These are phyloP conservation scores for Fraxinus baroniana DNA, from an alignment of 305 asterid species.

Conservation along the genomic window DNA sequence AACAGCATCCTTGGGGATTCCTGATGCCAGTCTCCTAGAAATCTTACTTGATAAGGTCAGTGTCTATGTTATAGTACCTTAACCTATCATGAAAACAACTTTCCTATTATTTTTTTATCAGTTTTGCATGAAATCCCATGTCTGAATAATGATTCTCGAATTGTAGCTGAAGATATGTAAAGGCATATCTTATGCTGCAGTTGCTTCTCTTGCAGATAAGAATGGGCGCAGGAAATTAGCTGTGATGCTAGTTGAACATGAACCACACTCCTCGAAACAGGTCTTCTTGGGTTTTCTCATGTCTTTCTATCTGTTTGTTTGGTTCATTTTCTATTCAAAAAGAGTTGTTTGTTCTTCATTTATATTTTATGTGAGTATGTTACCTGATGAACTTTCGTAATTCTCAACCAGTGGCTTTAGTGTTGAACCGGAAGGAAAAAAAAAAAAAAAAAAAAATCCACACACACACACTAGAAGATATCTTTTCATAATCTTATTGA, in stretches of 20 bases:
- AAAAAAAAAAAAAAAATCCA: no score
- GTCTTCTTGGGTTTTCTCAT: constrained; percentile 31
- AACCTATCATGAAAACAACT: background rate
- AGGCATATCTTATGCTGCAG: constrained; percentile 97
- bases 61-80: constrained; percentile 7
- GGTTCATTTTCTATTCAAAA: background rate
- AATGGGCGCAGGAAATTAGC: constrained; percentile 93
- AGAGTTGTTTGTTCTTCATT: constrained; percentile 6
- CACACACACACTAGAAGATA: background rate
- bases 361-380: constrained; percentile 4
- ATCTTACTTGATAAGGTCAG: constrained; percentile 81
- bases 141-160: constrained; percentile 32
- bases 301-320: background rate
- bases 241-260: constrained; percentile 94
- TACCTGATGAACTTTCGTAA: constrained; percentile 3
- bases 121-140: constrained; percentile 12
- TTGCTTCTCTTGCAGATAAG: constrained; percentile 95
- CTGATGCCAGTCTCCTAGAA: constrained; percentile 78
- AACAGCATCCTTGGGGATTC: constrained; percentile 60
- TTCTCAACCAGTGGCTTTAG: constrained; percentile 10
- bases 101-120: background rate
- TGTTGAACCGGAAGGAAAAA: background rate
- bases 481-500: constrained; percentile 7
- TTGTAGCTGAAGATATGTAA: constrained; percentile 91
- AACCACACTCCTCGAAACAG: constrained; percentile 91